These are phyloP conservation scores for Saccharomyces kudriavzevii DNA, from an alignment of 805 yeast species.

Conservation along the genomic window DNA sequence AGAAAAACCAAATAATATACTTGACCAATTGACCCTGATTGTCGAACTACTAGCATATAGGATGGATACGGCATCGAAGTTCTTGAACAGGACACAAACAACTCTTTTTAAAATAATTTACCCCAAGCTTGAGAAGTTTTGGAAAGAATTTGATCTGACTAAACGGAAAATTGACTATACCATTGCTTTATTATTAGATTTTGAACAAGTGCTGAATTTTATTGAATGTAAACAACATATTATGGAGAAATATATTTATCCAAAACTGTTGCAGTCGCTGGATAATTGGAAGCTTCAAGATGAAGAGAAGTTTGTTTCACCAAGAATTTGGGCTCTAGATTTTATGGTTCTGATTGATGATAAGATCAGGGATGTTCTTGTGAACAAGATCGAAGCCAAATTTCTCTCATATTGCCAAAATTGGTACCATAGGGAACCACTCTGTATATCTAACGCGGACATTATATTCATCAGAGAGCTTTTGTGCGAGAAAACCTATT, in stretches of 20 bases:
- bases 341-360: constrained; percentile 8
- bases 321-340: constrained; percentile 17
- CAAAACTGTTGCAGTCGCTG: constrained; percentile 32
- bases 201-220: constrained; percentile 15
- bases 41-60: constrained; percentile 14
- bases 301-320: not conserved
- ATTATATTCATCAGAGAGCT: constrained; percentile 10
- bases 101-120: constrained; percentile 11
- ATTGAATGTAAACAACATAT: constrained; percentile 22
- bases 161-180: constrained; percentile 1
- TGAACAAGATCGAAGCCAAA: constrained; percentile 6
- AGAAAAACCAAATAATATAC: constrained; percentile 2
- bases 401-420: constrained; percentile 10
- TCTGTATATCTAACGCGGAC: constrained; percentile 5
- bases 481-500: constrained; percentile 7
- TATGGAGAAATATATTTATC: constrained; percentile 29
- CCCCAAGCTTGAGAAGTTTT: constrained; percentile 4
- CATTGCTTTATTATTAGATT: constrained; percentile 13
- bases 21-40: constrained; percentile 6
- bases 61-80: constrained; percentile 10
- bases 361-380: constrained; percentile 1
- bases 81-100: constrained; percentile 22
- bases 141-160: constrained; percentile 8
- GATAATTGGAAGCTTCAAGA: constrained; percentile 29
- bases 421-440: constrained; percentile 16